These are phyloP conservation scores for Tetracladium marchalianum DNA, from an alignment of 495 filamentous ascomycete species.

Conservation along the genomic window DNA sequence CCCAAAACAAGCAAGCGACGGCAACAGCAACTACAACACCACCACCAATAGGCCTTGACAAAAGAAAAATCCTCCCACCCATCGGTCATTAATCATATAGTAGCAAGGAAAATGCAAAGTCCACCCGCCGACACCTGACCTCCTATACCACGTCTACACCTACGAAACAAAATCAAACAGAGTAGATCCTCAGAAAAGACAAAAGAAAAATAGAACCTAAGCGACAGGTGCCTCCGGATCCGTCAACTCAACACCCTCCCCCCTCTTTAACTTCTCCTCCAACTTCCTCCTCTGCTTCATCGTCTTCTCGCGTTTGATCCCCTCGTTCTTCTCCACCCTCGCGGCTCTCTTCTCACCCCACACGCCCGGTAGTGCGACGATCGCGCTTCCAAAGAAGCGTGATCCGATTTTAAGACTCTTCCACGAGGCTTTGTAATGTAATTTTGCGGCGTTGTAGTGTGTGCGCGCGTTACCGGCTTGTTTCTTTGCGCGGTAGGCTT, in stretches of 20 bases:
- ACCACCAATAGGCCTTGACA: background rate
- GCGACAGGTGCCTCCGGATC: background rate
- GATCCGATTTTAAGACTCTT: conserved; percentile 3
- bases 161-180: no score
- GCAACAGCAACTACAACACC: background rate
- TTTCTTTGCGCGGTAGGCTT: conserved; percentile 7
- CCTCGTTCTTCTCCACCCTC: conserved; percentile 5
- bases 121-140: no score
- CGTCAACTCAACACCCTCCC: background rate
- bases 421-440: background rate
- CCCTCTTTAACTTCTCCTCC: conserved; percentile 1
- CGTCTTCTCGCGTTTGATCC: conserved; percentile 2
- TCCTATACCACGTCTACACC: no score
- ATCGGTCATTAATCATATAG: no score
- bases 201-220: no score
- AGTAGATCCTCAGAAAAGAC: no score
- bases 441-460: conserved; percentile 8
- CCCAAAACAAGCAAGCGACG: background rate
- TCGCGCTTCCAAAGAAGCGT: background rate
- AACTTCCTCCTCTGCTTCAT: conserved; percentile 8
- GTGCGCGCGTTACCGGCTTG: conserved; percentile 5
- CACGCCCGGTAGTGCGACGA: conserved; percentile 5
- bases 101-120: no score
- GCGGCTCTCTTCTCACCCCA: conserved; percentile 9
- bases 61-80: no score